Base-by-base conservation (phyloP, 345 rosid genomes). In the Turnera subulata region DNA sequence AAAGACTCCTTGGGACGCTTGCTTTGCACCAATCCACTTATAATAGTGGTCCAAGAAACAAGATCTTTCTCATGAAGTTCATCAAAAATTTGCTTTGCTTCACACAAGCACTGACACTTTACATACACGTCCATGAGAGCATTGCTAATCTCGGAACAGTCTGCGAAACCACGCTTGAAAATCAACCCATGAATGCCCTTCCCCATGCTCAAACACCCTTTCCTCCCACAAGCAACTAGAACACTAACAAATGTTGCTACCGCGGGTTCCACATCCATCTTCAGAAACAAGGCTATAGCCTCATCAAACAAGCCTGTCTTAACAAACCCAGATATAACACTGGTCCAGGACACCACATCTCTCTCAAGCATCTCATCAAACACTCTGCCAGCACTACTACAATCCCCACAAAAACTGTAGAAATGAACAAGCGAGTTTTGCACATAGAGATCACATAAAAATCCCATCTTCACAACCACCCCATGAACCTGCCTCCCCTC, bases 41-140 rank as follows among this genome's bases (percentile, higher is more conserved):
- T 66, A 51, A 78, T 57, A 50, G 69, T 63, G 12, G 73, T 78
- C 76, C 80, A 78, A 58, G 83, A 78, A 75, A 78, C 67, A 60
- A 72, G 63, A 66, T 78, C 80, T 51, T 69, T 78, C 61, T 21
- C 39, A n/a, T 55, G 39, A 62, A 75, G 50, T 26, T 72, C 78
- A 42, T 62, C 55, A 63, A 75, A 78, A 20, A 75, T 20, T 63
- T 64, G 66, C 65, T 46, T 72, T 3, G 78, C 80, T 26, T 75
- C 80, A 13, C 59, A 19, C 69, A 78, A 37, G 33, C 51, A 39
- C 69, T 69, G 78, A 59, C 76, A 75, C 44, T 75, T 78, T 33
- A 75, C 78, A 57, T 78, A 75, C 83, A 78, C 69, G 70, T 79
- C 76, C 50, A 79, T 58, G n/a, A 79, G 74, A 46, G 80, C 78